Evolutionary conservation across 2,329 filamentous ascomycete species (phyloP), one percentile per base, ranked within the genome.

Genomic region (Sporothrix mexicana): DNA sequence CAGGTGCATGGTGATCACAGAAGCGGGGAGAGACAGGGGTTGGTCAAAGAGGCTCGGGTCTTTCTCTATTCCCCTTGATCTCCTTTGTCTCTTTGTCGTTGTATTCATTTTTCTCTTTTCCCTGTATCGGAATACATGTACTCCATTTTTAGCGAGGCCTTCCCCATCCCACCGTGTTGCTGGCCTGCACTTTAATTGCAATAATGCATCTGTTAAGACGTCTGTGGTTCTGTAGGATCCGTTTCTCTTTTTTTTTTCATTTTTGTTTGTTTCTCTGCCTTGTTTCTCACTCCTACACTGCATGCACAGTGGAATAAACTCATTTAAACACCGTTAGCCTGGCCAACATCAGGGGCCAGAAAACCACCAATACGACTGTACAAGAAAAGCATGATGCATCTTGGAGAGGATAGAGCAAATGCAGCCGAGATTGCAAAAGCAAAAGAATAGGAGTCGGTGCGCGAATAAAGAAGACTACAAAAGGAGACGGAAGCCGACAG

Each of bases 121-220:
- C 36, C n/a, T 12, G n/a, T n/a, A n/a, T n/a, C n/a, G n/a, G n/a
- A n/a, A n/a, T n/a, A n/a, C n/a, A n/a, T 59, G 25, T 59, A 17
- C 13, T 59, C 36, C 13, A 15, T 59, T 59, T n/a, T 36, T 59
- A 36, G 25, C 55, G 25, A 59, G 25, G 51, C 51, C 55, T 59
- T 36, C 17, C 55, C 55, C 55, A 59, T 45, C 59, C 59, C 59
- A 45, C 36, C 9, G 59, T 41, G 59, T 64, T 64, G n/a, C 55
- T 59, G 17, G 25, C 30, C 25, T 59, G 59, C 36, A 45, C 36
- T 64, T 64, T 64, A 23, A 64, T 64, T 64, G 59, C 36, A 45
- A 64, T 64, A 64, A 64, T 64, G 41, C 59, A 64, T 9, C 41
- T 64, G n/a, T 45, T 64, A 64, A 64, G 36, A 45, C 59, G 10